Evolutionary conservation across 345 rosid species (phyloP), one percentile per base, ranked within the genome.

Genomic region (Mangifera indica): DNA sequence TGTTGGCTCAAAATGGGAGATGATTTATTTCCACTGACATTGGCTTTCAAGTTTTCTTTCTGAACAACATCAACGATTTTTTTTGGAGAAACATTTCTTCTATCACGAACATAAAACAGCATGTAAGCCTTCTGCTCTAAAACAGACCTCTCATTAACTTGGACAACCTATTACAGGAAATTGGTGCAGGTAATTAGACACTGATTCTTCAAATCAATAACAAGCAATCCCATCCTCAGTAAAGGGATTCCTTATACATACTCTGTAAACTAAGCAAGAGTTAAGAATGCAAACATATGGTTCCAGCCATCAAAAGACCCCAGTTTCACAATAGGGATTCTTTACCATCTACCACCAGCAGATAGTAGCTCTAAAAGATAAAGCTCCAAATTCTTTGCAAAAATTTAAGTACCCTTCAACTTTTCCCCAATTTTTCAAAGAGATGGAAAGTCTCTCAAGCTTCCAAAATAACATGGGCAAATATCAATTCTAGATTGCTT

Each of bases 41-140:
- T 80, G 20, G 77, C 87, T 76, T 77, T 88, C 22, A 71, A 17
- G 44, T 63, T 81, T 70, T 87, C 91, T 81, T 85, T 89, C 62
- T 48, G 76, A 58, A 74, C 76, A 75, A 72, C 52, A 57, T 83
- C 77, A 55, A 60, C 62, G n/a, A 76, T 68, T 76, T 80, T 91
- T 76, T 83, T 91, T 0, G 81, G 78, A 73, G 78, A 69, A 48
- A 63, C 20, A 82, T 79, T 79, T 75, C 77, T 87, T 84, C 91
- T 82, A 74, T 91, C 97, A 70, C 94, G 97, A 48, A 95, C 98
- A 85, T 95, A 95, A 81, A 95, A 95, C 72, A 95, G 69, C 99
- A 95, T 95, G 78, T 95, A 95, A 44, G 99, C 99, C 87, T 91
- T 92, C 82, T 95, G 98, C 6, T 89, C 82, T 59, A 92, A 81